Conservation (phyloP, 179 eudicot species). For the Spergularia azorica region DNA sequence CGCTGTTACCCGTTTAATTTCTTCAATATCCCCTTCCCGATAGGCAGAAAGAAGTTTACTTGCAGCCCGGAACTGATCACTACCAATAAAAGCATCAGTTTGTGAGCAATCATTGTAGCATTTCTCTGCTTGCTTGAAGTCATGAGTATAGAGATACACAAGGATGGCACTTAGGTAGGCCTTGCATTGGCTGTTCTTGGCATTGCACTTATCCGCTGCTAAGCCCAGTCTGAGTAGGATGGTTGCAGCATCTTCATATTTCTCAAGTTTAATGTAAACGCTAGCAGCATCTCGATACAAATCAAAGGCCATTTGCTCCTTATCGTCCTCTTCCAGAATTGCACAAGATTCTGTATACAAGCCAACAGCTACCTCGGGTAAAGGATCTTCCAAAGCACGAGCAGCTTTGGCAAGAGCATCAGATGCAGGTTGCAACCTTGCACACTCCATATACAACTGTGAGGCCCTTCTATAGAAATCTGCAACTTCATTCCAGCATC, state of each 20-base stretch:
- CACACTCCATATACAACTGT: conserved; percentile 72
- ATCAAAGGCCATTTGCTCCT: conserved; percentile 94
- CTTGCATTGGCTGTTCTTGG: conserved; percentile 92
- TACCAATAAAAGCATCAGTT: conserved; percentile 69
- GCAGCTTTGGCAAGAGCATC: conserved; percentile 93
- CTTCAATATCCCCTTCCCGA: conserved; percentile 71
- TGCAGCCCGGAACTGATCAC: conserved; percentile 74
- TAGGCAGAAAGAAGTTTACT: conserved; percentile 76
- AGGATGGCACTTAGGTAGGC: conserved; percentile 88
- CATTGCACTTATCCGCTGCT: conserved; percentile 83
- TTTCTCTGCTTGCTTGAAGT: conserved; percentile 81
- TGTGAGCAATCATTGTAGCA: conserved; percentile 86
- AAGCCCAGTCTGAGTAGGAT: conserved; percentile 68
- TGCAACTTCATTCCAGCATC: conserved; percentile 74
- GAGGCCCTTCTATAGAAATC: conserved; percentile 75
- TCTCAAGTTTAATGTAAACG: conserved; percentile 71
- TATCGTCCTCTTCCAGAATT: conserved; percentile 81
- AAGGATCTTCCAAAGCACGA: conserved; percentile 71
- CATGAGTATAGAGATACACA: conserved; percentile 77
- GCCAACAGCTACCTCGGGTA: conserved; percentile 66
- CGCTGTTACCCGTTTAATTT: conserved; percentile 62
- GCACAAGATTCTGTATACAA: conserved; percentile 68
- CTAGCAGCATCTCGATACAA: conserved; percentile 71
- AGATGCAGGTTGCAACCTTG: conserved; percentile 87
- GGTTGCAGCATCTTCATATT: conserved; percentile 77